phyloP scores from a whole-genome alignment of 2,329 filamentous ascomycete genomes.

The Thermoascus crustaceus region DNA sequence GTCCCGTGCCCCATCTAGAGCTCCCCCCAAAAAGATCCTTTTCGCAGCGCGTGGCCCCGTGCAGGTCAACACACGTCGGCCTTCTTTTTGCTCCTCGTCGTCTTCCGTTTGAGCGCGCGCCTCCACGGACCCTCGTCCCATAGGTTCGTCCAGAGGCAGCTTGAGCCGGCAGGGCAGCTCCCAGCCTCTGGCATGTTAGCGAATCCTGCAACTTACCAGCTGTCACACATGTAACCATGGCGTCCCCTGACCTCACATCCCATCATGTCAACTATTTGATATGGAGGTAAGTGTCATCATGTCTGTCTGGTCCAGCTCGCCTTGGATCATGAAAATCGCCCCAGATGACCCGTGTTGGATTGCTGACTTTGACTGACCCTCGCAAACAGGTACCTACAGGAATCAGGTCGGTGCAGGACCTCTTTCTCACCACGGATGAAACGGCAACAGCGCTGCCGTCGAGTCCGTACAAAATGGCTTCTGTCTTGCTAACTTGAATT shows the following conservation, averaged over 20 bases:
- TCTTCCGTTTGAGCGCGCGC: neutral
- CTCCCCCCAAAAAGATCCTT: neutral
- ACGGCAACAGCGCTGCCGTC: conserved; percentile 5
- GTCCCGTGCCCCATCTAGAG: conserved; percentile 2
- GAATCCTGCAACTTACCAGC: conserved; percentile 11
- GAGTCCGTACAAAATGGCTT: conserved; percentile 11
- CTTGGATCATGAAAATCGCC: neutral
- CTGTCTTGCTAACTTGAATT: conserved; percentile 11
- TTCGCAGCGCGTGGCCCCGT: neutral
- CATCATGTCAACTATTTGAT: conserved; percentile 63
- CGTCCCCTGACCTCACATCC: conserved; percentile 35
- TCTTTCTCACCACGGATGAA: conserved; percentile 3
- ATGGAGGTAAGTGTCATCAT: conserved; percentile 48
- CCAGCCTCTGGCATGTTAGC: conserved; percentile 21
- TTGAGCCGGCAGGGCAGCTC: neutral
- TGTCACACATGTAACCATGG: conserved; percentile 38
- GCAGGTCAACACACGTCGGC: neutral
- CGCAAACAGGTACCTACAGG: conserved; percentile 43
- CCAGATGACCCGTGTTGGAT: neutral
- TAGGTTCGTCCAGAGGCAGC: neutral
- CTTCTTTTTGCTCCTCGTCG: neutral
- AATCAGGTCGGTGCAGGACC: conserved; percentile 40
- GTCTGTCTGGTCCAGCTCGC: conserved; percentile 6
- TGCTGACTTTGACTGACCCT: neutral
- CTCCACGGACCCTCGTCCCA: neutral